Base-by-base conservation (phyloP, 164 flowering plant genomes). In the Vitis rotundifolia region DNA sequence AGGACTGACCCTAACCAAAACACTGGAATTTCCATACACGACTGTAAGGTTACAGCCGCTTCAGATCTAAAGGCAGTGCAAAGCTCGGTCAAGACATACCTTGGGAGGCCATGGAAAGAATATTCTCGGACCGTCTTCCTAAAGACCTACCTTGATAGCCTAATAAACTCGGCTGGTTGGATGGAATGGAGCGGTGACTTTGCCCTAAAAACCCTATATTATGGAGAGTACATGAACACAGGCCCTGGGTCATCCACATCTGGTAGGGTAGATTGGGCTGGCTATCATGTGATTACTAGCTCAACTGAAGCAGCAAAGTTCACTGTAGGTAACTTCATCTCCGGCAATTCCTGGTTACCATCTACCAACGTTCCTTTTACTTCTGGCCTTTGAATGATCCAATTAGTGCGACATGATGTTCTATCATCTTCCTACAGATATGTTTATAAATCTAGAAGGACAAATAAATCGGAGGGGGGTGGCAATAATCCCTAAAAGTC, bases 281-380 rank as follows among this genome's bases (percentile, higher is more conserved):
- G 87, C 0, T 83, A 77, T 60, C 82, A 16, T 15, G 82, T 76
- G 3, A 64, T 79, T 3, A 73, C 76, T 5, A 70, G 70, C 4
- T 55, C 83, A 3, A 7, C 80, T 8, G 83, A 72, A 44, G 87
- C 87, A 1, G 61, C 82, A 1, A 65, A 69, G 31, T 86, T 84
- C 78, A 86, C 84, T n/a, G 87, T 79, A 0, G 83, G 68, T 1
- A 84, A 66, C 56, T 79, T 86, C 69, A 73, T 86, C 7, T 68
- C 80, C n/a, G 87, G 86, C 0, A 52, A 49, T n/a, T 75, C 82
- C 15, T 86, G 89, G 89, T 69, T 86, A 53, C 86, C 86, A 12
- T 67, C 69, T 6, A 84, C 87, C 28, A 53, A 28, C 1, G 86
- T 86, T 12, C 89, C 89, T 4, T 86, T 75, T 71, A 75, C 83